A percentile compares a stretch with the other conserved stretches of the same genome.
Conservation (phyloP, 495 filamentous ascomycete species). For the Clavariopsis aquatica region DNA sequence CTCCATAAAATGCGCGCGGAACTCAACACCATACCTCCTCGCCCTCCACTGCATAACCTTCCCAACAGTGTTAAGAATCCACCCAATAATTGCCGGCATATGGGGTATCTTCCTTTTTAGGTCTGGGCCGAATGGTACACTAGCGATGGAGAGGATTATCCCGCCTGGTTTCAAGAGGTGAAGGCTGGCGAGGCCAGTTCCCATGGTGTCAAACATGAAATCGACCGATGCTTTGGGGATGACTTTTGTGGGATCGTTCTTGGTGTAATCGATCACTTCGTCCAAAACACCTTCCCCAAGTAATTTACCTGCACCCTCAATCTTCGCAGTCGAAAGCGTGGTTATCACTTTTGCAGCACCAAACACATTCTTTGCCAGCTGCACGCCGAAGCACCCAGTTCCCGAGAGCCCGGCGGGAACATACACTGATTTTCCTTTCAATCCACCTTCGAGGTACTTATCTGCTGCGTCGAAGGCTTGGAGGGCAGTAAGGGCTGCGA, state of each 20-base stretch:
- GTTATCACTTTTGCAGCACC: neutral
- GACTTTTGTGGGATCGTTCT: conserved; percentile 45
- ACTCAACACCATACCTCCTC: conserved; percentile 30
- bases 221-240: conserved; percentile 53
- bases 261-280: conserved; percentile 56
- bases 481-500: conserved; percentile 48
- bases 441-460: conserved; percentile 31
- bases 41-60: neutral
- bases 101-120: conserved; percentile 38
- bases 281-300: conserved; percentile 45
- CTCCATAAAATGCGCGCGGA: conserved; percentile 48
- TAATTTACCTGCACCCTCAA: conserved; percentile 49
- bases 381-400: conserved; percentile 52
- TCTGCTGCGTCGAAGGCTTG: conserved; percentile 50
- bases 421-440: conserved; percentile 58
- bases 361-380: conserved; percentile 56
- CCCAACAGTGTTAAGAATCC: neutral
- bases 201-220: conserved; percentile 55
- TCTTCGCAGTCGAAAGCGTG: conserved; percentile 32
- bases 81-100: conserved; percentile 26
- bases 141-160: neutral
- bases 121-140: neutral
- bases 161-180: conserved; percentile 44
- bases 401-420: conserved; percentile 56
- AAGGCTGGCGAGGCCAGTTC: conserved; percentile 44